Base-by-base conservation (phyloP, 352 stramenopile genomes). In the Phytophthora pinifolia region DNA sequence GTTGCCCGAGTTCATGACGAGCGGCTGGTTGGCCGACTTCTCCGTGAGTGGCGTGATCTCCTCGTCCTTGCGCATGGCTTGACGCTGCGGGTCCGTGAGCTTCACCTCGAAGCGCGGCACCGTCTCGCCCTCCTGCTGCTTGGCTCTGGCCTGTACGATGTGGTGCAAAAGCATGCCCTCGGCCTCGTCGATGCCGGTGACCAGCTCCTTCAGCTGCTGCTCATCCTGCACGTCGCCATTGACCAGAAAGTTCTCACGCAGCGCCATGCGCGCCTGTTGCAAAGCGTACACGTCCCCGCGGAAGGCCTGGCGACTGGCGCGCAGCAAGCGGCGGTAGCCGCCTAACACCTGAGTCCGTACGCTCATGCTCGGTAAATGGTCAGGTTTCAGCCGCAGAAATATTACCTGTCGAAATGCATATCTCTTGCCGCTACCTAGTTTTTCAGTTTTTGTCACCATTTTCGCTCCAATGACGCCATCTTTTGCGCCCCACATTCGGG, bases 91-190 rank as follows among this genome's bases (percentile, higher is more conserved):
- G 56, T 94, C 83, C 22, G 83, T 92, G 53, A 94, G 73, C 47
- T 79, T 74, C 47, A 94, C 81, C 45, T 91, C 74, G 47, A 84
- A 94, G 38, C 68, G 74, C 38, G 71, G 69, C 35, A 54, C 64
- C 5, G 39, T 54, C 10, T 58, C 43, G 0, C 53, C 69, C 13
- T 75, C 65, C 20, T 42, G 33, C 30, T 72, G 59, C 51, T 86
- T 89, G 58, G 79, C 69, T 15, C 74, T 67, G 15, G 76, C 85
- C 50, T 94, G 85, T 9, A 94, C 85, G 45, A 94, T 93, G 65
- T 94, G 70, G 63, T 92, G 77, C n/a, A 89, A 76, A 49, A 94
- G 62, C 83, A 94, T 93, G 36, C 60, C 47, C 62, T 94, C 85
- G 57, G 81, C 83, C 37, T 94, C 85, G 52, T 88, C 75, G 47